Conservation (phyloP, 2,329 filamentous ascomycete genomes). For the Claviceps paspali region DNA sequence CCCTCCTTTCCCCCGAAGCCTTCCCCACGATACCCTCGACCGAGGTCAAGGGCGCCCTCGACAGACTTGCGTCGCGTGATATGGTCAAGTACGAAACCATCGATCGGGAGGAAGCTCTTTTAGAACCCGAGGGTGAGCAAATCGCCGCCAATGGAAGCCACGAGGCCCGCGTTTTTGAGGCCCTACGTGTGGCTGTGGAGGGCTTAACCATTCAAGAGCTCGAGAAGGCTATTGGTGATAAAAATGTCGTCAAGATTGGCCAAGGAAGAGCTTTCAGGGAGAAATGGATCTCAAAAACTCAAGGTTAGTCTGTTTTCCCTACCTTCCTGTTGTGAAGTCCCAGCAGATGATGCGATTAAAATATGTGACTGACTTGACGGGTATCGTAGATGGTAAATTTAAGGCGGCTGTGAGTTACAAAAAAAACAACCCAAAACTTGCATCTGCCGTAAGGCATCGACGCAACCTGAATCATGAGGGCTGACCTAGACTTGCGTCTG, state of each 20-base stretch:
- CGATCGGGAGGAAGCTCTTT: conserved; percentile 59
- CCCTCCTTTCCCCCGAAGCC: conserved; percentile 51
- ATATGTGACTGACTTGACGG: conserved; percentile 1
- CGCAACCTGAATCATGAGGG: no score
- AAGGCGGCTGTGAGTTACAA: conserved; percentile 6
- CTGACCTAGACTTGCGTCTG: background rate
- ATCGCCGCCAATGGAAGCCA: conserved; percentile 65
- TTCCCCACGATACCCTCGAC: conserved; percentile 53
- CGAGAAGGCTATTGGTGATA: conserved; percentile 53
- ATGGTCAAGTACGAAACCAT: conserved; percentile 81
- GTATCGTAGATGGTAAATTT: conserved; percentile 6
- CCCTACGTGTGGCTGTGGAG: conserved; percentile 54
- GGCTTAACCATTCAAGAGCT: conserved; percentile 69
- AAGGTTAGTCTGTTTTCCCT: conserved; percentile 26
- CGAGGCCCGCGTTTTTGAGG: conserved; percentile 70
- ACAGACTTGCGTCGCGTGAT: conserved; percentile 66
- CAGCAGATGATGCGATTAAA: no score
- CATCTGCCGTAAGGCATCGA: background rate
- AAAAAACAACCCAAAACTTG: no score
- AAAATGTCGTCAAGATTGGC: conserved; percentile 65
- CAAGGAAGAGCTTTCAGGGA: conserved; percentile 86
- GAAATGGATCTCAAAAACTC: conserved; percentile 54
- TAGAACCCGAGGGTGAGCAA: conserved; percentile 61
- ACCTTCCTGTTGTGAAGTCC: no score
- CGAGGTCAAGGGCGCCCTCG: conserved; percentile 72